phyloP scores from a whole-genome alignment of 2,329 filamentous ascomycete genomes.

The Colletotrichum liaoningense region DNA sequence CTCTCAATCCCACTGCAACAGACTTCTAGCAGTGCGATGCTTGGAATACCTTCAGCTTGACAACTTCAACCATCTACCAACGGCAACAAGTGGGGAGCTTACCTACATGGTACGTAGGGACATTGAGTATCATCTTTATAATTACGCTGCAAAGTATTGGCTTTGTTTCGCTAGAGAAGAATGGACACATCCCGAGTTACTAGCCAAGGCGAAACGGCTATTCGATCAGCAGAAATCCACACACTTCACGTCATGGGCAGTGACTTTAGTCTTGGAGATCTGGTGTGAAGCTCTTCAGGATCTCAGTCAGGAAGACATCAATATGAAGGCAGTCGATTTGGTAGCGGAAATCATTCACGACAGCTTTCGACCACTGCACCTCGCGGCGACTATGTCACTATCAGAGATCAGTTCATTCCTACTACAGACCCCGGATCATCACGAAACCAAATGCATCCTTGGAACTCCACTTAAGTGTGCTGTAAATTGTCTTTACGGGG shows the following conservation, averaged over 20 bases:
- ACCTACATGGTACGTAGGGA: fast-evolving
- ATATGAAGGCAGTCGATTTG: fast-evolving
- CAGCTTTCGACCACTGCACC: neutral
- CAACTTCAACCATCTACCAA: neutral
- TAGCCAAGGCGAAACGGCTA: neutral
- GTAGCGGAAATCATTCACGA: neutral
- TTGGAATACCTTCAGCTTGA: neutral
- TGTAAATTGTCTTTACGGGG: neutral
- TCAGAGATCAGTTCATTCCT: neutral
- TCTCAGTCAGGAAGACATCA: fast-evolving
- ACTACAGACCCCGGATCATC: neutral
- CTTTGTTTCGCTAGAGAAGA: neutral
- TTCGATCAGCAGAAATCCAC: neutral
- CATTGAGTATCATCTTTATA: neutral
- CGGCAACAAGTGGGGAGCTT: neutral
- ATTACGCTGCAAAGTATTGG: neutral
- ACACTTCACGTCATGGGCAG: neutral
- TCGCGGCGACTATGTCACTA: neutral
- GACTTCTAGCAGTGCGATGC: neutral
- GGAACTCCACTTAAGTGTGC: neutral
- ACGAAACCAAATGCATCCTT: neutral
- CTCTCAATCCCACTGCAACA: neutral
- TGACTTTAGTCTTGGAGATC: neutral
- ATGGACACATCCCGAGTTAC: neutral
- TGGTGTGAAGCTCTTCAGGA: fast-evolving